These are phyloP conservation scores for Suhomyces choctaworum DNA, from an alignment of 1,139 yeast genomes.

Conservation along the genomic window DNA sequence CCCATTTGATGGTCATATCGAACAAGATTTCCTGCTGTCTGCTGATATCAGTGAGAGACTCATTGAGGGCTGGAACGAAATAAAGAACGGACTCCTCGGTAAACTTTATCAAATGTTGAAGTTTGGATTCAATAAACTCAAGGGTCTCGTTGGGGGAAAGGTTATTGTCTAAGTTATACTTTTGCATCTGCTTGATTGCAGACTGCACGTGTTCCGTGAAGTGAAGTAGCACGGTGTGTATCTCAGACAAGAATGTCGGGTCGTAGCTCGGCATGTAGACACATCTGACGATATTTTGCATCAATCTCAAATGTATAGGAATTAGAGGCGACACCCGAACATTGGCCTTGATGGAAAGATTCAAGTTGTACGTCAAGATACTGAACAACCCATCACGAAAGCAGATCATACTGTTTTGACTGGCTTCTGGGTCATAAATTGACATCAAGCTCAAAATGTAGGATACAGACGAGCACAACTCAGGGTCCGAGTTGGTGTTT, in stretches of 20 bases:
- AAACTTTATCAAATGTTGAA: constrained; percentile 28
- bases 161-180: constrained; percentile 1
- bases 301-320: constrained; percentile 37
- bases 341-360: constrained; percentile 22
- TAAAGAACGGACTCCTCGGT: constrained; percentile 26
- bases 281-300: constrained; percentile 39
- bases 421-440: constrained; percentile 48
- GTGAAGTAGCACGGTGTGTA: constrained; percentile 21
- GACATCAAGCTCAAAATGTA: constrained; percentile 45
- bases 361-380: constrained; percentile 34
- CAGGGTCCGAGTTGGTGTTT: constrained; percentile 34
- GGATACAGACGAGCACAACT: constrained; percentile 38
- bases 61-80: constrained; percentile 31
- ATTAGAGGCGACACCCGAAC: constrained; percentile 22
- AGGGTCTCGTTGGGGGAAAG: constrained; percentile 6
- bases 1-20: constrained; percentile 43
- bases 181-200: constrained; percentile 2
- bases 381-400: constrained; percentile 46
- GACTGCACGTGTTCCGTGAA: constrained; percentile 21
- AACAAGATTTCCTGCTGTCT: constrained; percentile 39
- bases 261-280: constrained; percentile 43
- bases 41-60: constrained; percentile 27
- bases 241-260: constrained; percentile 35
- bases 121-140: constrained; percentile 23
- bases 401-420: constrained; percentile 39